Base-by-base conservation (phyloP, 1,139 yeast species). In the Taphrina communis region DNA sequence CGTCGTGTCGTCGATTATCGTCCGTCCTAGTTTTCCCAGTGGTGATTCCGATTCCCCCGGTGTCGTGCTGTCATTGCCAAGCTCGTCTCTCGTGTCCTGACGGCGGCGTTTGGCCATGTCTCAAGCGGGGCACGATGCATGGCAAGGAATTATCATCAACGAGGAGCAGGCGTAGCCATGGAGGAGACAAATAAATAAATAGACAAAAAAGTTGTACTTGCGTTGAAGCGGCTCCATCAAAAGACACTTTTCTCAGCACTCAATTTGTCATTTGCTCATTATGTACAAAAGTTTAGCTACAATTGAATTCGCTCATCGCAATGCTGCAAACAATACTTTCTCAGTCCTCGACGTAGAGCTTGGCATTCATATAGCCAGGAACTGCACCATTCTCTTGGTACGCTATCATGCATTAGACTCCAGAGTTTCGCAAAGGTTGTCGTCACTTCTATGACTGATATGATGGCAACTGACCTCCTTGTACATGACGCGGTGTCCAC, bases 401-500 rank as follows among this genome's bases (percentile, higher is more conserved):
- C 67, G 67, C 67, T 63, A n/a, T 17, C 25, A 12, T n/a, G n/a
- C 39, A 42, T 58, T 35, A 58, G 63, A 21, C 3, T 7, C 35
- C 46, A 14, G 14, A 14, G 6, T 42, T 14, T 8, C 35, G 25
- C 35, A 9, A 50, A 14, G 6, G n/a, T 44, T 12, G 17, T 17
- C 17, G 17, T 17, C 17, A 17, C 17, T 17, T 17, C 17, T 17
- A 17, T 17, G 17, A 17, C 17, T 17, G 17, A 17, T 17, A 17
- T 17, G 17, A 17, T 17, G 17, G 17, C 17, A 17, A 6, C 52
- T 7, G 14, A 63, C 67, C 73, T 97, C 97, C 82, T 94, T 94
- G 82, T 94, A 91, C 74, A 94, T 83, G 72, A 94, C 98, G 81
- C 99, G 88, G 81, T 94, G 99, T 72, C 99, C 99, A 80, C 99